phyloP scores from a whole-genome alignment of 306 rosid species.

The peach (Prunus persica) region Prunus_persica_NCBIv2 NC_034013.1:13957501-13958000 shows the following conservation, averaged over 20 bases:
- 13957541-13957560: constrained; percentile 2
- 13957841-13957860: constrained; percentile 11
- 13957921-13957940: constrained; percentile 35
- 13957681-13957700: constrained; percentile 35
- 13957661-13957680: constrained; percentile 73
- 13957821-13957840: constrained; percentile 9
- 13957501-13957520: constrained; percentile 46
- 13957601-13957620: constrained; percentile 52
- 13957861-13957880: constrained; percentile 44
- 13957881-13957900: constrained; percentile 78
- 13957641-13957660: constrained; percentile 47
- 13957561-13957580: not conserved
- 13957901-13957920: constrained; percentile 70
- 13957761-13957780: constrained; percentile 84
- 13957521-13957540: constrained; percentile 45
- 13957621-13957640: constrained; percentile 59
- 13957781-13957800: constrained; percentile 36
- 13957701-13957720: constrained; percentile 55
- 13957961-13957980: constrained; percentile 58
- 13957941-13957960: constrained; percentile 76
- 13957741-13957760: constrained; percentile 73
- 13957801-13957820: not conserved
- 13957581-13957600: constrained; percentile 24
- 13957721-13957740: constrained; percentile 59
- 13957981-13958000: constrained; percentile 72